phyloP scores from a whole-genome alignment of 2,329 filamentous ascomycete species.

The Aureobasidium sp. region DNA sequence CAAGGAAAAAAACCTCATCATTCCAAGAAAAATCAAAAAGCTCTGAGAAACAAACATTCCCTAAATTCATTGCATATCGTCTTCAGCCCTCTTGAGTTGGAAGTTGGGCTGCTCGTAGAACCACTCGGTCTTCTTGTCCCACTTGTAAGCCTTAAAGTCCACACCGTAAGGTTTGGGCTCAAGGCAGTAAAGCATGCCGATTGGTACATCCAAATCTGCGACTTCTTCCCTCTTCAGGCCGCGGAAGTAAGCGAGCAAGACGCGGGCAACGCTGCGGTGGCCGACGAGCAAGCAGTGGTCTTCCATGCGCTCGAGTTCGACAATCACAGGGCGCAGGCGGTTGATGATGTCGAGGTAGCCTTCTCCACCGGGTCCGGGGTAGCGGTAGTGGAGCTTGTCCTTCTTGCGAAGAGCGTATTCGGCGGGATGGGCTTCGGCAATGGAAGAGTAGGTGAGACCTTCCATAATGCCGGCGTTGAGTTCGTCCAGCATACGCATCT shows the following conservation, averaged over 20 bases:
- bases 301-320: slow-evolving; percentile 93
- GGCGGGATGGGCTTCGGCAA: slow-evolving; percentile 67
- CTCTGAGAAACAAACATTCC: background rate
- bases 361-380: slow-evolving; percentile 73
- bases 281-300: slow-evolving; percentile 90
- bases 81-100: slow-evolving; percentile 56
- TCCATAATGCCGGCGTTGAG: slow-evolving; percentile 90
- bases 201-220: slow-evolving; percentile 84
- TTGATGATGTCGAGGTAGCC: slow-evolving; percentile 97
- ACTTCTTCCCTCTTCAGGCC: slow-evolving; percentile 86
- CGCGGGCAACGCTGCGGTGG: slow-evolving; percentile 84
- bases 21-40: background rate
- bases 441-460: slow-evolving; percentile 89
- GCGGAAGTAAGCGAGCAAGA: slow-evolving; percentile 94
- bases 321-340: slow-evolving; percentile 86
- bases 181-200: slow-evolving; percentile 89
- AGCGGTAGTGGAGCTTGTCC: slow-evolving; percentile 94
- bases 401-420: slow-evolving; percentile 73
- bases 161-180: slow-evolving; percentile 98
- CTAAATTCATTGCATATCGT: slow-evolving; percentile 28
- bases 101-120: slow-evolving; percentile 86
- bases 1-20: background rate
- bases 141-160: slow-evolving; percentile 91
- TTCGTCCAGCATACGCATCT: slow-evolving; percentile 97
- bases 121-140: slow-evolving; percentile 68